Percentiles rank a stretch among this genome's conserved stretches.
These are phyloP conservation scores for Kazachstania kunashirensis DNA, from an alignment of 805 yeast genomes.

Conservation along the genomic window DNA sequence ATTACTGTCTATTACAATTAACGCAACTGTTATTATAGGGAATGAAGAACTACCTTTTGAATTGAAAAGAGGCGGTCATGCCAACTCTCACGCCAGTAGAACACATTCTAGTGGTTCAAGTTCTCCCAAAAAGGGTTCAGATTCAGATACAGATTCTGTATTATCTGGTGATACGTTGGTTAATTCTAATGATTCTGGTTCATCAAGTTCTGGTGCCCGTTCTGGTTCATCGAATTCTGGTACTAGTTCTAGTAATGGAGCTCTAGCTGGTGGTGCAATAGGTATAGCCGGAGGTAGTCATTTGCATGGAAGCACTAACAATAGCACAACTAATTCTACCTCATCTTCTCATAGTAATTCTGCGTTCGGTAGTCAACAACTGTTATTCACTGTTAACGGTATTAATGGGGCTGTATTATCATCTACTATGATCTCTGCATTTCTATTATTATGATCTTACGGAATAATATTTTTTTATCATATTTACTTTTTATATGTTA, in stretches of 20 bases:
- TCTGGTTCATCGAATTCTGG: slow-evolving; percentile 4
- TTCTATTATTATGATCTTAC: neutral
- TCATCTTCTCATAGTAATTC: neutral
- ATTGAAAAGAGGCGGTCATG: slow-evolving; percentile 5
- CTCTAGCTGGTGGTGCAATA: slow-evolving; percentile 1
- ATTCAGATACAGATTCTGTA: neutral
- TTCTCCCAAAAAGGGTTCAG: neutral
- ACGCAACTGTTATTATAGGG: neutral
- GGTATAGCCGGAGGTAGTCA: slow-evolving; percentile 7
- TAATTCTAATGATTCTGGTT: neutral
- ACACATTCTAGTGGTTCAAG: neutral
- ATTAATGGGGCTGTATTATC: neutral
- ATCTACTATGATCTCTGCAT: slow-evolving; percentile 1
- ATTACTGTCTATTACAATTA: neutral
- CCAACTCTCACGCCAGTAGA: neutral
- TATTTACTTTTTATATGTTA: too few species aligned
- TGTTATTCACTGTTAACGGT: neutral
- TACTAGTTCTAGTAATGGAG: neutral
- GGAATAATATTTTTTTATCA: neutral
- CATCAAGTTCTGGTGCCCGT: neutral
- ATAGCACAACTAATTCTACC: neutral
- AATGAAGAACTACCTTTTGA: neutral
- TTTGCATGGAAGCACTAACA: neutral
- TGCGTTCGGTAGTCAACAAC: neutral
- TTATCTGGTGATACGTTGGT: neutral